A percentile compares a stretch with the other conserved stretches of the same genome.
These are phyloP conservation scores for Suillus luteus DNA, from an alignment of 768 basidiomycete genomes.

Conservation along the genomic window DNA sequence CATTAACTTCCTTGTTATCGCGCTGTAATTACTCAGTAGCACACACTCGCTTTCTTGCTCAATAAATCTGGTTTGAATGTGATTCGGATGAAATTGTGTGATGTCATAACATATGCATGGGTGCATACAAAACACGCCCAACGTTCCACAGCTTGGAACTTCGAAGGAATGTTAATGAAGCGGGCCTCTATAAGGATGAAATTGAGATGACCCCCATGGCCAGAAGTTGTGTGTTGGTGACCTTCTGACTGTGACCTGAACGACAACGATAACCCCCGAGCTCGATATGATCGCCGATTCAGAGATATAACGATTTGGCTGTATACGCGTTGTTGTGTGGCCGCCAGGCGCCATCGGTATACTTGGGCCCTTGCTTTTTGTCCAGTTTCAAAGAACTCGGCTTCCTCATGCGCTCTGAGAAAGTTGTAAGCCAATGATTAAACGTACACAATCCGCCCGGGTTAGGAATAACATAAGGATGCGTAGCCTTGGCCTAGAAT, in stretches of 20 bases:
- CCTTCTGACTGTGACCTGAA: constrained; percentile 9
- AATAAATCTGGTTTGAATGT: not conserved
- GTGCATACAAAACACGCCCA: constrained; percentile 30
- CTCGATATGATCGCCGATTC: not conserved
- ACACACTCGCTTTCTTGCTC: not conserved
- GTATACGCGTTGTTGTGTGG: too few species aligned
- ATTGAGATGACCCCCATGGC: too few species aligned
- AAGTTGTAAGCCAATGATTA: too few species aligned
- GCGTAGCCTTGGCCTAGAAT: too few species aligned
- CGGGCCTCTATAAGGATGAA: too few species aligned
- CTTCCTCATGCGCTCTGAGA: too few species aligned
- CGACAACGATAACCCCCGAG: not conserved
- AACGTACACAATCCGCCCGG: too few species aligned
- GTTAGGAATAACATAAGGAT: too few species aligned
- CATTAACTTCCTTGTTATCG: not conserved
- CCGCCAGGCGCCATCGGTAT: not conserved
- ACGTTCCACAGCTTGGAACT: too few species aligned
- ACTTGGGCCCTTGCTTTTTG: not conserved
- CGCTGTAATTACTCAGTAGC: not conserved
- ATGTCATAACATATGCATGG: constrained; percentile 34
- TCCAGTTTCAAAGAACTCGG: too few species aligned
- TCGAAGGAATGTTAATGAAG: too few species aligned
- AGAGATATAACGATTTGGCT: not conserved
- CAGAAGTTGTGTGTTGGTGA: too few species aligned
- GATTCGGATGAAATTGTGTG: constrained; percentile 7